Evolutionary conservation across 2,329 filamentous ascomycete species (phyloP), one percentile per base, ranked within the genome.

Genomic region (Drechslerella dactyloides): DNA sequence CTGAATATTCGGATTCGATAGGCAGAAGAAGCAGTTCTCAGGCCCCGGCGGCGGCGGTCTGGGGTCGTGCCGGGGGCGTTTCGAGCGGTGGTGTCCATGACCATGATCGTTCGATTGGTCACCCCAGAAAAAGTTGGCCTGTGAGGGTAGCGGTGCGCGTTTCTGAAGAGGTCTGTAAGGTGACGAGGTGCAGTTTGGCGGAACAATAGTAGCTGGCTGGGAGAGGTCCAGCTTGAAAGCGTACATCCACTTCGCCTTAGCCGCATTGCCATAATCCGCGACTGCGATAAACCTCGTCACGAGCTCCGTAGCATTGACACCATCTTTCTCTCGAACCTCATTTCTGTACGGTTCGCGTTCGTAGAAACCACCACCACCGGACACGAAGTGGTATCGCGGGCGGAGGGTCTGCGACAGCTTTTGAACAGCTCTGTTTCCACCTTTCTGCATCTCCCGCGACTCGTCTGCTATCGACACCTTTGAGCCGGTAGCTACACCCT

Each of bases 211-310:
- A 0, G 87, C 81, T 5, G 84, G 79, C 10, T 86, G 82, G 6
- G 84, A 84, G 33, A 84, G 82, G 73, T 90, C 88, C 10, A 97
- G 83, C 1, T 83, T 85, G 78, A 93, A 93, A 15, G 82, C 82
- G 73, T 83, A 83, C 74, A 83, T 79, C 77, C 81, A 82, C 79
- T 93, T 97, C 55, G 90, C 87, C 79, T 96, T 96, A 19, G 83
- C 82, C 0, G 84, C 74, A 76, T 96, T 96, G 64, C 87, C 90
- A 76, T 86, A 93, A 0, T 89, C 84, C 0, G 92, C 93, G 59
- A 97, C 82, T 59, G 92, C 96, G 76, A 97, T 90, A 81, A 99
- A 99, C 17, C 94, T 87, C 0, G 94, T 97, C 8, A 96, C 66
- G 13, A 70, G 66, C 23, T 64, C 66, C 80, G 0, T 83, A 21